Evolutionary conservation across 2,329 filamentous ascomycete species (phyloP).

Genomic region (Dothiorella sarmentorum): DNA sequence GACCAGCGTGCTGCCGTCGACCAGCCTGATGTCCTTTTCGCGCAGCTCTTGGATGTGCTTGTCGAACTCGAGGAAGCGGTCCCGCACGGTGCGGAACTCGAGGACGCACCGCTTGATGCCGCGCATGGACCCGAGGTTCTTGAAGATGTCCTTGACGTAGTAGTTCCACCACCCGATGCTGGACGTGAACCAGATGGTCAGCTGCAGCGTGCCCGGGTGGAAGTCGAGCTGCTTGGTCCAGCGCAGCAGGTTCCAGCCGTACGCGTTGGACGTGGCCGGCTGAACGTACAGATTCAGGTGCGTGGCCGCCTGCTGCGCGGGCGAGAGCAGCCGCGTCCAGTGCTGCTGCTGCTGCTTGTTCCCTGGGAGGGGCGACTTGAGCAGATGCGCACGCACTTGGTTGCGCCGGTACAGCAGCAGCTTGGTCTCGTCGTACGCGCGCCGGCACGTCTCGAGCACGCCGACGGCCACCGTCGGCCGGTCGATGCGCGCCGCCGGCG

Average conservation of each 20-base stretch:
- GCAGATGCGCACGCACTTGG: not conserved
- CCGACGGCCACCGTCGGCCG: not conserved
- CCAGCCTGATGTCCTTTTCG: not conserved
- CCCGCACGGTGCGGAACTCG: not conserved
- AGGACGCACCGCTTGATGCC: not conserved
- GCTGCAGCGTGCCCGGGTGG: not conserved
- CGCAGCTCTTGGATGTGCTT: not conserved
- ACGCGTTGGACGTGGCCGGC: not conserved
- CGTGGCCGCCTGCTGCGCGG: not conserved
- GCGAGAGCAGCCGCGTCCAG: not conserved
- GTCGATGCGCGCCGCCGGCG: not conserved
- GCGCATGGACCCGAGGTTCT: not conserved
- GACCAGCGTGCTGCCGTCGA: not conserved
- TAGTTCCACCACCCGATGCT: not conserved
- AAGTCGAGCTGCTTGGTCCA: slow-evolving; percentile 4
- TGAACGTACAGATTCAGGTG: slow-evolving; percentile 11
- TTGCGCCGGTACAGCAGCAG: not conserved
- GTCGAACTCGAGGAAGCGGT: not conserved
- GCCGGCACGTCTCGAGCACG: not conserved
- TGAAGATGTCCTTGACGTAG: not conserved
- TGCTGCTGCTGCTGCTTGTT: not conserved
- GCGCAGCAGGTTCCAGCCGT: not conserved
- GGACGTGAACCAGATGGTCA: slow-evolving; percentile 9
- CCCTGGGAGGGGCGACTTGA: not conserved
- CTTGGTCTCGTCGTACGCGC: slow-evolving; percentile 7